Evolutionary conservation across 176 grass and related monocot species (phyloP), one percentile per base, ranked within the genome.

Genomic region (Triticum urartu): DNA sequence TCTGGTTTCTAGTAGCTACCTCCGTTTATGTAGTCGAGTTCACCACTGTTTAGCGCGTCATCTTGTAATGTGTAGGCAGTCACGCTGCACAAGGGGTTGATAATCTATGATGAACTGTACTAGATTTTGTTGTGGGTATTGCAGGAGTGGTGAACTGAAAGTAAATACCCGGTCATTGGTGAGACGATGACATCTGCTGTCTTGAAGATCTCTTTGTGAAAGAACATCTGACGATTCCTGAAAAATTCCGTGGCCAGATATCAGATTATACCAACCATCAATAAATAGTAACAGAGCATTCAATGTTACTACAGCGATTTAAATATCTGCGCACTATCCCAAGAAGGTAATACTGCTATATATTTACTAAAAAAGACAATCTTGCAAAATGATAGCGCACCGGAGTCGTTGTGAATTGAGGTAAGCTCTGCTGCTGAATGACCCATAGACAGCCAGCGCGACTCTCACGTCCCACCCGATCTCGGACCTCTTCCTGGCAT

Each of bases 21-120:
- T 84, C 94, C 97, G 76, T 99, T 99, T 48, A 97, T 99, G 92
- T 99, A 99, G 84, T 99, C 97, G 1, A 99, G 97, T 43, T 99
- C 97, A 5, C 97, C 97, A 5, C 43, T 99, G 10, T 68, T 18
- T 0, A 79, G 40, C 24, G 97, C 94, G 79, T 99, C 97, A 35
- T 89, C 85, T 90, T 94, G 91, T 69, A 99, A 83, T 66, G 90
- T 83, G 68, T 94, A 96, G 60, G 94, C 94, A 20, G 97, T 99
- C 65, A 99, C 97, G 75, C 97, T 99, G 78, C 63, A 79, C n/a
- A 39, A 11, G 22, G 15, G 45, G 20, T 25, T 39, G 48, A 1
- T 10, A 26, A 48, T 5, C 6, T 38, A 83, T 35, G 9, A 78
- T 79, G 48, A 69, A 15, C 4, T 13, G 3, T 45, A 40, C 9